Conservation (phyloP, 345 rosid species). For the Theobroma cacao region DNA sequence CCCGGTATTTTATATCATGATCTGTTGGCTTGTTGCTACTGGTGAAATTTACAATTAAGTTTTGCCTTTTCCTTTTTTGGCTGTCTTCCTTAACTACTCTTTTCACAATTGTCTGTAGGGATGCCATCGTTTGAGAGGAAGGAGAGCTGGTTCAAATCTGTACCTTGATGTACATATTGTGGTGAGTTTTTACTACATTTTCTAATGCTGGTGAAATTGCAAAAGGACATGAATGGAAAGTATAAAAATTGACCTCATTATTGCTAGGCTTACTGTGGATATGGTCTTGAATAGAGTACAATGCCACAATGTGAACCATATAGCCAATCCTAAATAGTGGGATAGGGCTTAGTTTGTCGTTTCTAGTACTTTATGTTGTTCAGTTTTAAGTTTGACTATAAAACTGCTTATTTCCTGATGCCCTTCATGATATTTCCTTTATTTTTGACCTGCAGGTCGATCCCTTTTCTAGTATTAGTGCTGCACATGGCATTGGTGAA, state of each 20-base stretch:
- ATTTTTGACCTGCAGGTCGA: conserved; percentile 55
- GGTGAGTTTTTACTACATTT: conserved; percentile 38
- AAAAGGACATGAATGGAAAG: not conserved
- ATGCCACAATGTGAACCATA: not conserved
- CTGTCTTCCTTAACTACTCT: conserved; percentile 4
- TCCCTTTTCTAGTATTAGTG: conserved; percentile 86
- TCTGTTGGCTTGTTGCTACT: not conserved
- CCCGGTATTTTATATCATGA: not conserved
- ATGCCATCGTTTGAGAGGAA: conserved; percentile 93
- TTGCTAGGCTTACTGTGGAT: not conserved
- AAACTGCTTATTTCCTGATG: not conserved
- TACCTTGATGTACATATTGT: conserved; percentile 93
- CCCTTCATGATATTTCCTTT: not conserved
- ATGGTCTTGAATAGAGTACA: not conserved
- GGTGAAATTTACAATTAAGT: not conserved
- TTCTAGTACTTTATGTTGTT: not conserved
- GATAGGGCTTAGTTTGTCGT: not conserved
- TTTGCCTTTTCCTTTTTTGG: not conserved
- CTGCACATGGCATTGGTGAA: conserved; percentile 89
- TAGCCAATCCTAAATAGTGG: not conserved
- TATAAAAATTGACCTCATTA: not conserved
- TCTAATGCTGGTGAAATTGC: not conserved
- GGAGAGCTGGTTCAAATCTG: conserved; percentile 89
- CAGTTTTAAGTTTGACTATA: not conserved
- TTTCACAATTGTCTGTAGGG: conserved; percentile 44